Evolutionary conservation across 106 monocot species (phyloP), one percentile per base, ranked within the genome.

Genomic region (Acorus calamus): DNA sequence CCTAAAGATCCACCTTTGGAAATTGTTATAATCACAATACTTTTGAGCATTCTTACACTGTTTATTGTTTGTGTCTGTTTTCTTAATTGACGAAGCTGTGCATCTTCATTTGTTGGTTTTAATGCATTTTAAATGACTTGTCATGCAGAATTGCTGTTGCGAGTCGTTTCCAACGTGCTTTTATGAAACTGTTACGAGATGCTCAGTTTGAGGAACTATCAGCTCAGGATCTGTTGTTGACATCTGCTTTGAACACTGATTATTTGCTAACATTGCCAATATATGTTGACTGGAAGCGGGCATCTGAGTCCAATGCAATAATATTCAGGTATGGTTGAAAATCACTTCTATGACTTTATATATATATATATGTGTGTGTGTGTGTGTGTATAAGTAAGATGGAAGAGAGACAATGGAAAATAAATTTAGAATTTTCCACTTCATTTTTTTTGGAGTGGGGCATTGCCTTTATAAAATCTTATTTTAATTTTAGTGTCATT

Each of bases 131-230:
- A 42, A 28, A 58, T 57, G 28, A 28, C 28, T 28, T 28, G 28
- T 3, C 11, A 60, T 81, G 65, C 43, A 96, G 96, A 68, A 56
- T 81, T 74, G 88, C 79, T 64, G 66, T 74, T 64, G 74, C 78
- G 59, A 60, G 74, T 56, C 60, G 75, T 55, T 96, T 96, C 52
- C 96, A 90, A 73, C 78, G 56, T 14, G 71, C 80, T 53, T 96
- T 91, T 70, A 84, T 91, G 87, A 80, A 91, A 63, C 84, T 96
- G 60, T 68, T 96, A 62, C 64, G 51, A 49, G 70, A 88, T 76
- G 96, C 96, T 60, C 82, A 91, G 48, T 96, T 96, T 73, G 91
- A 91, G 80, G 96, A 96, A 72, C 74, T 96, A 53, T 96, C 96
- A 48, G 85, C 72, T 11, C 71, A 83, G 57, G 96, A 96, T 76